Percentiles rank a stretch among this genome's conserved stretches.
phyloP scores from a whole-genome alignment of 2,329 filamentous ascomycete species.

The Pestalotiopsis sp. region DNA sequence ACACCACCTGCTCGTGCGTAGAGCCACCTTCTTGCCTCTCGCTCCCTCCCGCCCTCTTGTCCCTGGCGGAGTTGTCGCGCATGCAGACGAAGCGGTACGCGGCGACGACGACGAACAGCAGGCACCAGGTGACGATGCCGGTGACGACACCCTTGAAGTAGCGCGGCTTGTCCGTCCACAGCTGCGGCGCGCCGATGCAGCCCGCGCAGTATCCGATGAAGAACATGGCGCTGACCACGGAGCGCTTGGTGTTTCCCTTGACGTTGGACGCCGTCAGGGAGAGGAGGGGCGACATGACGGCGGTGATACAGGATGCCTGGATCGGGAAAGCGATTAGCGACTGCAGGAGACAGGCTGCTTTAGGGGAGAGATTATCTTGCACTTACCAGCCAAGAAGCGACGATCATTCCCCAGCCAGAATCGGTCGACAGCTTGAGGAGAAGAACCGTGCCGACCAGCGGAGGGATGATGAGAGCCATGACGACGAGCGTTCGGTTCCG shows the following conservation, averaged over 20 bases:
- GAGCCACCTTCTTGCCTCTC: background rate
- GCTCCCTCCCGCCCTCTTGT: constrained; percentile 10
- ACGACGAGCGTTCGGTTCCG: constrained; percentile 41
- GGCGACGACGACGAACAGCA: constrained; percentile 37
- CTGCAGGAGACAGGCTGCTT: background rate
- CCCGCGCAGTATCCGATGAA: constrained; percentile 53
- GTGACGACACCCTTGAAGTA: constrained; percentile 51
- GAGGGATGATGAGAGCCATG: constrained; percentile 41
- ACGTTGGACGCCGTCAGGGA: constrained; percentile 50
- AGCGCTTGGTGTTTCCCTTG: constrained; percentile 54
- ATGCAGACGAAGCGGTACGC: constrained; percentile 38
- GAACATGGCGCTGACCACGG: constrained; percentile 49
- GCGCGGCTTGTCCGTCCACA: constrained; percentile 47
- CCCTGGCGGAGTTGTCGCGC: constrained; percentile 36
- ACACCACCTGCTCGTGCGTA: constrained; percentile 19
- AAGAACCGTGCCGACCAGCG: constrained; percentile 46
- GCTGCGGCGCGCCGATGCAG: constrained; percentile 49
- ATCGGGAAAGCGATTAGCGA: background rate
- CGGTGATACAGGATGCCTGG: constrained; percentile 44
- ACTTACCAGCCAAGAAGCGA: constrained; percentile 47
- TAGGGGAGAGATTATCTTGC: background rate
- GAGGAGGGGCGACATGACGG: constrained; percentile 44
- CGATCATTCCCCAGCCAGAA: constrained; percentile 50
- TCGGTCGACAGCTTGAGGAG: constrained; percentile 42
- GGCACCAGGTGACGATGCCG: constrained; percentile 44